These are phyloP conservation scores for Bimuria novae-zelandiae DNA, from an alignment of 2,329 filamentous ascomycete genomes.

Conservation along the genomic window DNA sequence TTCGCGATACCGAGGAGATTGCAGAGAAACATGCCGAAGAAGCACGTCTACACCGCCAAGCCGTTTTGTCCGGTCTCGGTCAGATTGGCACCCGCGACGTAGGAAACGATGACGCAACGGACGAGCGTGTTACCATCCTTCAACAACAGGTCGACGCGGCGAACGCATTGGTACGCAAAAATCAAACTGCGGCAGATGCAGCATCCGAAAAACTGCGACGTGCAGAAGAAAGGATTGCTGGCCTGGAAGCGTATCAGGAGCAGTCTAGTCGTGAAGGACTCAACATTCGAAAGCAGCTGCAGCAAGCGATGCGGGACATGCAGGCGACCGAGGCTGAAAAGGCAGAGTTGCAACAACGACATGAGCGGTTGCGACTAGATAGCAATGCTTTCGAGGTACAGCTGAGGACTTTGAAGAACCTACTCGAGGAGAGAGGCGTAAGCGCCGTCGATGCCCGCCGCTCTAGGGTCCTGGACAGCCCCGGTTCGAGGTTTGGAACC, in stretches of 20 bases:
- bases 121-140: constrained; percentile 72
- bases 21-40: constrained; percentile 86
- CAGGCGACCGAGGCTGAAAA: constrained; percentile 82
- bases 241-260: constrained; percentile 95
- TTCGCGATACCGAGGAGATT: constrained; percentile 85
- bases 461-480: constrained; percentile 72
- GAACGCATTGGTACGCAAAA: constrained; percentile 80
- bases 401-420: constrained; percentile 89
- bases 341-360: constrained; percentile 77
- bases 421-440: constrained; percentile 86
- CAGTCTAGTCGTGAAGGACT: constrained; percentile 94
- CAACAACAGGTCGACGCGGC: constrained; percentile 80
- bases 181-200: constrained; percentile 83
- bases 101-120: constrained; percentile 54
- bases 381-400: constrained; percentile 93
- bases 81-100: constrained; percentile 65
- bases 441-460: constrained; percentile 74
- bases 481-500: constrained; percentile 72
- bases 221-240: constrained; percentile 95
- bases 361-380: constrained; percentile 87
- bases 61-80: constrained; percentile 80
- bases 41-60: constrained; percentile 81
- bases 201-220: constrained; percentile 87
- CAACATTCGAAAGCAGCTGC: constrained; percentile 85
- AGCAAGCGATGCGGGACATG: constrained; percentile 79